phyloP scores from a whole-genome alignment of 163 green algal species.

The Chlorella variabilis region DNA sequence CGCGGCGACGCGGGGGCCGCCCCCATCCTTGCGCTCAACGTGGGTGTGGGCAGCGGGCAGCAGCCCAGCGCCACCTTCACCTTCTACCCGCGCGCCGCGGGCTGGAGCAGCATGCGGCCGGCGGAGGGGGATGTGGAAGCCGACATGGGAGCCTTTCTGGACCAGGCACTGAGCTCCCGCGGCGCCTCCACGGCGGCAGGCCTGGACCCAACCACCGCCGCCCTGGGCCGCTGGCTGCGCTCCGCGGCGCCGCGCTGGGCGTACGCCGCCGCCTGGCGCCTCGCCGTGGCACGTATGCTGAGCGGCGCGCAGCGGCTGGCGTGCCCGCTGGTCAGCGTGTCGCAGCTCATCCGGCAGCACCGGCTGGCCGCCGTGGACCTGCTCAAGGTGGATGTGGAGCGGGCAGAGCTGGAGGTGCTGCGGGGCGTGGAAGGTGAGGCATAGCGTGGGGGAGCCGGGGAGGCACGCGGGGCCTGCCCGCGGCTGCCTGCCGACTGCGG shows the following conservation, averaged over 20 bases:
- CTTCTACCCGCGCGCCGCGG: conserved; percentile 32
- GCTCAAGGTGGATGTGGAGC: conserved; percentile 78
- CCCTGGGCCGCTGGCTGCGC: not conserved
- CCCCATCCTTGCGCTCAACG: conserved; percentile 9
- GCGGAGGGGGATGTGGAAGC: not conserved
- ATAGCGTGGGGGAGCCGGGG: not conserved
- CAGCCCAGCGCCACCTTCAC: conserved; percentile 4
- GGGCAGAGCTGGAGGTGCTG: conserved; percentile 73
- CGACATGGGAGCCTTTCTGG: conserved; percentile 38
- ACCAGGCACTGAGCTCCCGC: conserved; percentile 15
- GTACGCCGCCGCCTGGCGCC: not conserved
- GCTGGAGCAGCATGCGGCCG: conserved; percentile 35
- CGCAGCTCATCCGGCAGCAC: conserved; percentile 52
- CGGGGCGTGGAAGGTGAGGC: conserved; percentile 49
- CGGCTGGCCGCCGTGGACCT: conserved; percentile 51
- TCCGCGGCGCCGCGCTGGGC: not conserved
- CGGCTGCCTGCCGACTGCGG: no score
- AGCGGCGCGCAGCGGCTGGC: not conserved
- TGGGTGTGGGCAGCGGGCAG: conserved; percentile 22
- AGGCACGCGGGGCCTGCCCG: no score
- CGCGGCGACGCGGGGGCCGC: not conserved
- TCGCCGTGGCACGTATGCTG: conserved; percentile 39
- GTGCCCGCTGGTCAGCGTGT: conserved; percentile 48
- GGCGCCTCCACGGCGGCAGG: not conserved
- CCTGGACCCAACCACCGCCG: not conserved